Percentiles rank a stretch among this genome's conserved stretches.
Conservation (phyloP, 176 grass and related monocot genomes). For the Hordeum marinum region DNA sequence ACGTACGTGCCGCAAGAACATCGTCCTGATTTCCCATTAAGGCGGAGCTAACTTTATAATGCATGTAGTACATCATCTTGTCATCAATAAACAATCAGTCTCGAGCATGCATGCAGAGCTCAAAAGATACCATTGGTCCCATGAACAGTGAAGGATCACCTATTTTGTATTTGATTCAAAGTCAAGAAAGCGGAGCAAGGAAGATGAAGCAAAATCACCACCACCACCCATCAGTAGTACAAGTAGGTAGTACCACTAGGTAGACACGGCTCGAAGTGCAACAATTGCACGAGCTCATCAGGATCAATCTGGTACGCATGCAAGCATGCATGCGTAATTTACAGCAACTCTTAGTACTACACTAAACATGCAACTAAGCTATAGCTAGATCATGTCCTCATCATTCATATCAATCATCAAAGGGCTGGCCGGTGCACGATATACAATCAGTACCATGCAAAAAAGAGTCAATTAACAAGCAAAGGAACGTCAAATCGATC, state of each 20-base stretch:
- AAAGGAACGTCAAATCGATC: neutral
- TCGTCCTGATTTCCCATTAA: neutral
- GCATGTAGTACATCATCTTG: neutral
- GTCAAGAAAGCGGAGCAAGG: neutral
- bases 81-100: neutral
- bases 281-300: neutral
- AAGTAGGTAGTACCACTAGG: neutral
- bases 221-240: neutral
- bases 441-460: neutral
- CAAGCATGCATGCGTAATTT: conserved; percentile 8
- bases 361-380: neutral
- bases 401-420: neutral
- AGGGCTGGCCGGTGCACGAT: neutral
- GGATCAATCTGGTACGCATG: neutral
- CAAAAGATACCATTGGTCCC: neutral
- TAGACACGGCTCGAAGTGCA: conserved; percentile 16
- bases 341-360: neutral
- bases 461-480: conserved; percentile 17
- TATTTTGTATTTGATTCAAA: neutral
- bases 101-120: neutral
- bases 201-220: conserved; percentile 21
- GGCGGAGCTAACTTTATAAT: neutral
- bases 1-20: neutral
- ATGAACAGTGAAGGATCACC: neutral
- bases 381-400: neutral